Evolutionary conservation across 495 filamentous ascomycete genomes (phyloP).

Genomic region (Penicillium crystallinum): DNA sequence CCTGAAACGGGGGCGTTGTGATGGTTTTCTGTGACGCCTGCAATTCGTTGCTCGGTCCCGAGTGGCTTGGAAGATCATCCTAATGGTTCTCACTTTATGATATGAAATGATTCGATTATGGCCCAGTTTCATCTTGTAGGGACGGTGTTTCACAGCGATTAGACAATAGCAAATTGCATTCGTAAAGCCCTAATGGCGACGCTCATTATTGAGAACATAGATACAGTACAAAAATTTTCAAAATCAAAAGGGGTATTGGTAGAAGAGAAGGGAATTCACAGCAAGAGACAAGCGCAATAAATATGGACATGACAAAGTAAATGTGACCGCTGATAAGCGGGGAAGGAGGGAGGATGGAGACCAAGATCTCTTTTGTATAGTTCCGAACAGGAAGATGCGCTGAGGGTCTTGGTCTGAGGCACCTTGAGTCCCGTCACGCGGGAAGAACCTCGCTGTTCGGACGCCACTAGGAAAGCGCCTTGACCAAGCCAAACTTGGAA

Average conservation of each 20-base stretch:
- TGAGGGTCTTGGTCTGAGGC: background rate
- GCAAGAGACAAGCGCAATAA: conserved; percentile 16
- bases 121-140: background rate
- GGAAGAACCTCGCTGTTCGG: conserved; percentile 8
- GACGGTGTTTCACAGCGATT: background rate
- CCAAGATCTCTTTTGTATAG: background rate
- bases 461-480: conserved; percentile 1
- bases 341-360: background rate
- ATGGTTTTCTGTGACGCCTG: background rate
- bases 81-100: background rate
- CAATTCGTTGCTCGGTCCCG: background rate
- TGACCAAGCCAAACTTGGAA: background rate
- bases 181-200: conserved; percentile 20
- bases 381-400: background rate
- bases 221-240: conserved; percentile 23
- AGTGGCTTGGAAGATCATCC: background rate
- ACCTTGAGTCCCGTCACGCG: conserved; percentile 15
- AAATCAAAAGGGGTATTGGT: conserved; percentile 36
- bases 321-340: conserved; percentile 9
- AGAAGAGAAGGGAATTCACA: conserved; percentile 19
- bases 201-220: conserved; percentile 28
- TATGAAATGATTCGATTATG: conserved; percentile 4
- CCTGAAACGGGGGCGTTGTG: conserved; percentile 10
- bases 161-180: conserved; percentile 12
- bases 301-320: conserved; percentile 24